Evolutionary conservation across 2,329 filamentous ascomycete species (phyloP).

Genomic region (Fusarium penzigii): DNA sequence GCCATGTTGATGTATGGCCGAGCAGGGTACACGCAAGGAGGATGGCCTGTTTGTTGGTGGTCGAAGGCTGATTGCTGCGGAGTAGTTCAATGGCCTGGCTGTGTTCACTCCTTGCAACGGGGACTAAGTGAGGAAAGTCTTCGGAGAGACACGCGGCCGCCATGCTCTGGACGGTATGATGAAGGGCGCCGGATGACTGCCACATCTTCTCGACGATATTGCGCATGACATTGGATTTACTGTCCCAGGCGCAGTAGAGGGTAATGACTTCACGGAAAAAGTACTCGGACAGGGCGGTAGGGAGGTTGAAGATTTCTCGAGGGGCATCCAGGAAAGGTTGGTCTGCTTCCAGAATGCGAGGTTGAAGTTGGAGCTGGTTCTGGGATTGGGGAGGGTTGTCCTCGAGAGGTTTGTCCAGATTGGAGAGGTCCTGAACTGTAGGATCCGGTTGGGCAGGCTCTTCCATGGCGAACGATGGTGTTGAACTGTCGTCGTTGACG

Average conservation of each 20-base stretch:
- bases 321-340: background rate
- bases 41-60: conserved; percentile 1
- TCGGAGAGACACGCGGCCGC: conserved; percentile 21
- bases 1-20: conserved; percentile 24
- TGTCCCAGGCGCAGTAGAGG: conserved; percentile 23
- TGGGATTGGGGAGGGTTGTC: background rate
- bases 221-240: conserved; percentile 22
- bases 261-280: conserved; percentile 25
- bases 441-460: background rate
- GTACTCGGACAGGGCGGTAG: conserved; percentile 17
- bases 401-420: background rate
- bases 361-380: background rate
- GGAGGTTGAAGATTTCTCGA: conserved; percentile 9
- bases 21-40: conserved; percentile 14
- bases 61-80: background rate
- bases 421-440: background rate
- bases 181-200: conserved; percentile 16
- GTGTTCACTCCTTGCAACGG: conserved; percentile 11
- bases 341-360: background rate
- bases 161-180: conserved; percentile 29
- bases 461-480: background rate
- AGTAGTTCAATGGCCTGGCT: conserved; percentile 10
- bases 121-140: conserved; percentile 16
- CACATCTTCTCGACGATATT: conserved; percentile 21
- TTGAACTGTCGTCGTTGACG: background rate